These are phyloP conservation scores for Tolypocladium guangdongense DNA, from an alignment of 2,329 filamentous ascomycete genomes.

Conservation along the genomic window DNA sequence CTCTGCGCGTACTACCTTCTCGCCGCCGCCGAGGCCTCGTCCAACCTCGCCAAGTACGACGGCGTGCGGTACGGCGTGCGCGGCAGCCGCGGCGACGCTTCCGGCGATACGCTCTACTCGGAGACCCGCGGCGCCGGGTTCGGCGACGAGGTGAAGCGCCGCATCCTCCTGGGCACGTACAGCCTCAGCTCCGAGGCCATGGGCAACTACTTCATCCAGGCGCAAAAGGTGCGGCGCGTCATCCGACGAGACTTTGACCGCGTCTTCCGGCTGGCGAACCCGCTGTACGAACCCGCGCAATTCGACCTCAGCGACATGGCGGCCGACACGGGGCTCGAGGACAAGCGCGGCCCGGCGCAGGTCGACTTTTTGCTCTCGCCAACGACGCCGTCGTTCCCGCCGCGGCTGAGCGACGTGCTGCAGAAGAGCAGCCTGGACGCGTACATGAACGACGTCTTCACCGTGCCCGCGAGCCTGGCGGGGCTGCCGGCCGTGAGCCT, in stretches of 20 bases:
- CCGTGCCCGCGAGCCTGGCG: slow-evolving; percentile 85
- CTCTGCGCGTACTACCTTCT: slow-evolving; percentile 92
- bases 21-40: slow-evolving; percentile 88
- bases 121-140: slow-evolving; percentile 64
- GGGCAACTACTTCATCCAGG: slow-evolving; percentile 94
- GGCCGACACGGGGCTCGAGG: slow-evolving; percentile 36
- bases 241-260: slow-evolving; percentile 80
- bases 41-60: slow-evolving; percentile 94
- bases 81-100: slow-evolving; percentile 37
- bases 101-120: slow-evolving; percentile 60
- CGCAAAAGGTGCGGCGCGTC: slow-evolving; percentile 74
- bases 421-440: slow-evolving; percentile 52
- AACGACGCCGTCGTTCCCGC: slow-evolving; percentile 70
- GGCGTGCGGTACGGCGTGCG: slow-evolving; percentile 81
- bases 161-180: slow-evolving; percentile 84
- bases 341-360: slow-evolving; percentile 47
- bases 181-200: slow-evolving; percentile 82
- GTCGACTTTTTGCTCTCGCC: slow-evolving; percentile 85
- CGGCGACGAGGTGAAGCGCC: slow-evolving; percentile 72
- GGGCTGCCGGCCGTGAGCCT: slow-evolving; percentile 83
- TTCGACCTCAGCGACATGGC: slow-evolving; percentile 52
- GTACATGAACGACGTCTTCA: slow-evolving; percentile 93
- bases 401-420: slow-evolving; percentile 47
- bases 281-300: slow-evolving; percentile 43
- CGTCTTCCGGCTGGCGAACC: slow-evolving; percentile 61